phyloP scores from a whole-genome alignment of 768 basidiomycete species.

The Suillus plorans region DNA sequence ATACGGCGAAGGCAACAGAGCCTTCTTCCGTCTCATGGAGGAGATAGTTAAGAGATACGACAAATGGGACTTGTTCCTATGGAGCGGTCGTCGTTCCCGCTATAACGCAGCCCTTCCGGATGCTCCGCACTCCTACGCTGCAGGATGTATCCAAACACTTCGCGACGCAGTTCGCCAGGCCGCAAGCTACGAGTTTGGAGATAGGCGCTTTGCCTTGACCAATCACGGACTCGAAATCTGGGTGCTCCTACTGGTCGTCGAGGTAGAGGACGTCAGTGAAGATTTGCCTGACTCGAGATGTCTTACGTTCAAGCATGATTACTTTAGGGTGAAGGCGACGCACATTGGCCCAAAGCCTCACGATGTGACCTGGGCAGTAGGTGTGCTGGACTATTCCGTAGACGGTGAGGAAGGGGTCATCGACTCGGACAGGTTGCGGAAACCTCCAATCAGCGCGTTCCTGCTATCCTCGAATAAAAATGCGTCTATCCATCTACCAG shows the following conservation, averaged over 20 bases:
- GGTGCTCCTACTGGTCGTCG: neutral
- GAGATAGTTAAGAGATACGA: conserved; percentile 10
- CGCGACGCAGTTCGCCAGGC: neutral
- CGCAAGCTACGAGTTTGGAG: neutral
- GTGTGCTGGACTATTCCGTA: conserved; percentile 6
- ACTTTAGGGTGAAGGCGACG: neutral
- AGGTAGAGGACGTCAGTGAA: neutral
- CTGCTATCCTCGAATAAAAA: neutral
- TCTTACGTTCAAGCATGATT: neutral
- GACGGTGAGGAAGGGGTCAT: neutral
- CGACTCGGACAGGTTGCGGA: neutral
- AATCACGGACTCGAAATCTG: conserved; percentile 12
- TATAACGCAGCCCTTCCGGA: conserved; percentile 8
- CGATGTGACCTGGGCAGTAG: neutral
- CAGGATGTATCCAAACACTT: neutral
- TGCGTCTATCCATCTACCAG: neutral
- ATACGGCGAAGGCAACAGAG: conserved; percentile 20
- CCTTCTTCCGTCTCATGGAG: conserved; percentile 17
- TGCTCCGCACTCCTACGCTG: conserved; percentile 6
- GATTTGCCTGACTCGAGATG: neutral
- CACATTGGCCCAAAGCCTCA: neutral
- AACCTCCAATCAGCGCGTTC: conserved; percentile 1
- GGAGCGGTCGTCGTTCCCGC: conserved; percentile 10
- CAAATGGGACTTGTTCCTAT: conserved; percentile 11
- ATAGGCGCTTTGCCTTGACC: conserved; percentile 12